Percentiles rank a stretch among this genome's conserved stretches.
Evolutionary conservation across 352 stramenopile genomes (phyloP).

Genomic region (Phytophthora sansomeana): DNA sequence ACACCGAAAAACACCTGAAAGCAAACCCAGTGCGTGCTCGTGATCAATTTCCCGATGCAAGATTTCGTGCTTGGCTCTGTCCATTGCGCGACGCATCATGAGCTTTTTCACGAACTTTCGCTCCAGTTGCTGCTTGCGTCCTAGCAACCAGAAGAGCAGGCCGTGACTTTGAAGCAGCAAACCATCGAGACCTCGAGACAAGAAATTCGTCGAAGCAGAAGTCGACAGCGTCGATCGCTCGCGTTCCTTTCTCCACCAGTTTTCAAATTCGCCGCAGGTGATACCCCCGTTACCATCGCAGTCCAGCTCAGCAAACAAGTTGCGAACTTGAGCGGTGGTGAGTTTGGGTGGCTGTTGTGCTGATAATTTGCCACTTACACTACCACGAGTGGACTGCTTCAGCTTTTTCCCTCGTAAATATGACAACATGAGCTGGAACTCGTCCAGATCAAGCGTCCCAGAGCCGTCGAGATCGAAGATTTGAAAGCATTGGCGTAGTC

Average conservation of each 20-base stretch:
- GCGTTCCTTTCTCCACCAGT: constrained; percentile 44
- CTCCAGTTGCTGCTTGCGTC: constrained; percentile 54
- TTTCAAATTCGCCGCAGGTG: constrained; percentile 45
- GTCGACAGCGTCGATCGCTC: constrained; percentile 20
- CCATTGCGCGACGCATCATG: constrained; percentile 41
- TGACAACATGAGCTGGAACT: constrained; percentile 61
- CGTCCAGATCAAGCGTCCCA: constrained; percentile 52
- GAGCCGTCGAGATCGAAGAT: constrained; percentile 62
- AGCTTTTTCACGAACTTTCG: constrained; percentile 64
- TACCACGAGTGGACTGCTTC: background rate
- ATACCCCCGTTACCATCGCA: constrained; percentile 39
- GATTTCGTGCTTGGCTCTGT: constrained; percentile 38
- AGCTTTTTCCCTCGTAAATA: constrained; percentile 44
- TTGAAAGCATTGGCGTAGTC: constrained; percentile 53
- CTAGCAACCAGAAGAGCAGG: constrained; percentile 54
- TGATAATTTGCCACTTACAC: background rate
- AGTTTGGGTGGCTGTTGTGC: constrained; percentile 30
- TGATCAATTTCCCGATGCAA: constrained; percentile 22
- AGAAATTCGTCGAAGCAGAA: constrained; percentile 46
- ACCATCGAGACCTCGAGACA: constrained; percentile 39
- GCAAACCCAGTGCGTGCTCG: constrained; percentile 1
- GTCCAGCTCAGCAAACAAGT: constrained; percentile 53
- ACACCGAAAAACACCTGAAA: constrained; percentile 34
- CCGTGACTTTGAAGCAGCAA: constrained; percentile 55
- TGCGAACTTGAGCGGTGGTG: constrained; percentile 40